Evolutionary conservation across 73 alveolate species (phyloP).

Genomic region (Uronychia binucleata): DNA sequence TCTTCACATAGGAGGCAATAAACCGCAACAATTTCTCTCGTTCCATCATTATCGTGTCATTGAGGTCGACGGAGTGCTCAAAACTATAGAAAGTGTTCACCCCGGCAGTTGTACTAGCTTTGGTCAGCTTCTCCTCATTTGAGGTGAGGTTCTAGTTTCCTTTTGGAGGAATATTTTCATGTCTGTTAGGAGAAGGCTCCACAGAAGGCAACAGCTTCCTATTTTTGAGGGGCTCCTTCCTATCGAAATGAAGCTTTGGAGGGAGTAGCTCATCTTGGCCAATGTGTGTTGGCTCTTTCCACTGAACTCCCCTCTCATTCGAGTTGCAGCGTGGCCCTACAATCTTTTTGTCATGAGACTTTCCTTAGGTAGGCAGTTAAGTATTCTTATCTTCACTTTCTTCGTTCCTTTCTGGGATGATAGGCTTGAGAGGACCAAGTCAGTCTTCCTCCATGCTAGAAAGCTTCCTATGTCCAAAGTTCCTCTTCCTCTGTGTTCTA

Average conservation of each 20-base stretch:
- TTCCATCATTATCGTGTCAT: slow-evolving; percentile 43
- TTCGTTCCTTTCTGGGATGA: background rate
- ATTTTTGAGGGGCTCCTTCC: background rate
- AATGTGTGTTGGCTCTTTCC: background rate
- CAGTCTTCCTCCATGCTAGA: background rate
- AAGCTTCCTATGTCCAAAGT: background rate
- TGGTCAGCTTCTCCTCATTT: slow-evolving; percentile 13
- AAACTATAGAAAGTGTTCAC: slow-evolving; percentile 10
- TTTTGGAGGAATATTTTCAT: background rate
- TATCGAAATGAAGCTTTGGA: background rate
- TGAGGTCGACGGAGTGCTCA: slow-evolving; percentile 18
- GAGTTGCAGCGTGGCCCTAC: background rate
- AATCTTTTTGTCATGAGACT: background rate
- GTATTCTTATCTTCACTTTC: background rate
- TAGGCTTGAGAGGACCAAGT: background rate
- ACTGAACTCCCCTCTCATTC: background rate
- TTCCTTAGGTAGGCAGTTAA: background rate
- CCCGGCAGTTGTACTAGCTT: slow-evolving; percentile 22
- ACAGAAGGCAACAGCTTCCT: background rate
- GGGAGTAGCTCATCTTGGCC: background rate
- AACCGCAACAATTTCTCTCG: slow-evolving; percentile 55
- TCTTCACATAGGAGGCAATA: slow-evolving; percentile 30
- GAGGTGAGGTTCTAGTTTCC: background rate
- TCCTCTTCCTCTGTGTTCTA: background rate
- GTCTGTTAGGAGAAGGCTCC: background rate